These are phyloP conservation scores for Clathrospora elynae DNA, from an alignment of 2,329 filamentous ascomycete species.

Conservation along the genomic window DNA sequence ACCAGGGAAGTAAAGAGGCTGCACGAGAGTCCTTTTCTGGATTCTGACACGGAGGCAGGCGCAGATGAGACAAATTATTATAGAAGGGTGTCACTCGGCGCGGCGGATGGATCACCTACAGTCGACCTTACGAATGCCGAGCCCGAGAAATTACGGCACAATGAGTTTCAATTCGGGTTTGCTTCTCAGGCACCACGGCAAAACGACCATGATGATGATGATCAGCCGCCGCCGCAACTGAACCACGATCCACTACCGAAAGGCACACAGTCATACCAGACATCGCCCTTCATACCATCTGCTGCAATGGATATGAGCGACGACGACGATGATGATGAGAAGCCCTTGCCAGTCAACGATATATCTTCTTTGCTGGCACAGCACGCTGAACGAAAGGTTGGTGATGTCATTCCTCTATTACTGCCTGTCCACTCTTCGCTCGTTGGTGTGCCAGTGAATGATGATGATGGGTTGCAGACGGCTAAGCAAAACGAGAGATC, in stretches of 20 bases:
- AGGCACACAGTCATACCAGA: slow-evolving; percentile 2
- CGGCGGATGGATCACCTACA: slow-evolving; percentile 2
- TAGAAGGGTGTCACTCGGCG: slow-evolving; percentile 1
- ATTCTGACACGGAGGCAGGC: neutral
- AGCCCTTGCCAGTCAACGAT: slow-evolving; percentile 5
- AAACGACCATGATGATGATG: slow-evolving; percentile 11
- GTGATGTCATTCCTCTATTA: slow-evolving; percentile 35
- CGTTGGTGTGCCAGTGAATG: slow-evolving; percentile 7
- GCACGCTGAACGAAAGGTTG: slow-evolving; percentile 8
- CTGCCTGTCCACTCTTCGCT: slow-evolving; percentile 17
- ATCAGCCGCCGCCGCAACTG: slow-evolving; percentile 31
- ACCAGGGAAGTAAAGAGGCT: slow-evolving; percentile 6
- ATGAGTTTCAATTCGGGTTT: slow-evolving; percentile 2
- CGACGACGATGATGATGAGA: slow-evolving; percentile 21
- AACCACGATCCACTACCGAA: slow-evolving; percentile 27
- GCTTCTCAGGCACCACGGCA: neutral
- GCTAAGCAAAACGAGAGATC: neutral
- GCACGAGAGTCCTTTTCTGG: slow-evolving; percentile 8
- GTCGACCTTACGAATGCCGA: slow-evolving; percentile 1
- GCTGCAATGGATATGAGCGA: slow-evolving; percentile 16
- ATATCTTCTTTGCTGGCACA: slow-evolving; percentile 7
- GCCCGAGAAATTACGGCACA: neutral
- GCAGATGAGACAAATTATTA: slow-evolving; percentile 3
- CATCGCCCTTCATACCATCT: slow-evolving; percentile 12
- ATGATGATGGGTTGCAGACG: slow-evolving; percentile 3